Evolutionary conservation across 768 basidiomycete species (phyloP).

Genomic region (Tricholoma hemisulphureum): DNA sequence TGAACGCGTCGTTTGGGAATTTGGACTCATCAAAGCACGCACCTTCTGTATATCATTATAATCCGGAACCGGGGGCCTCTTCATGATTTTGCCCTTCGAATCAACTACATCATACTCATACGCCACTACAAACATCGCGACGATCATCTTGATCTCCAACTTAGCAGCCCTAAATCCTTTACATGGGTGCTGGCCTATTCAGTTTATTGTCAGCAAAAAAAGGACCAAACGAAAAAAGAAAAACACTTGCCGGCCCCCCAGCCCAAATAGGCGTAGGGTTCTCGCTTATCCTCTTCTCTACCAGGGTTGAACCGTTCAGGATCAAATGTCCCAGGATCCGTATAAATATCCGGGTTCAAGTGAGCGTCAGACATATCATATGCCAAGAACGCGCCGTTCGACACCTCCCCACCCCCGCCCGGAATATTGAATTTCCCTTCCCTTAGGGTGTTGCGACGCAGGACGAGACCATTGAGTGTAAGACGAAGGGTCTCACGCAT

Average conservation of each 20-base stretch:
- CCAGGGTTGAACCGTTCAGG: slow-evolving; percentile 29
- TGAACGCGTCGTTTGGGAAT: neutral
- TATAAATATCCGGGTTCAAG: slow-evolving; percentile 35
- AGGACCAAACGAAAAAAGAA: neutral
- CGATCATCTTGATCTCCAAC: slow-evolving; percentile 37
- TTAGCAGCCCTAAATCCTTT: slow-evolving; percentile 38
- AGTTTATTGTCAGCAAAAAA: neutral
- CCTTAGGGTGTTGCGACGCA: slow-evolving; percentile 32
- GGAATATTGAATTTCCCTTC: slow-evolving; percentile 19
- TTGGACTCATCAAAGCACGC: neutral
- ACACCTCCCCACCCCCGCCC: slow-evolving; percentile 23
- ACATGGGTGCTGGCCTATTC: slow-evolving; percentile 30
- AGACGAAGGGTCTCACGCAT: slow-evolving; percentile 39
- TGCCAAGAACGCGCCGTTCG: slow-evolving; percentile 32
- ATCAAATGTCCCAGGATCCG: slow-evolving; percentile 32
- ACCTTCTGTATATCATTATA: slow-evolving; percentile 35
- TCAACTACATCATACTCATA: slow-evolving; percentile 37
- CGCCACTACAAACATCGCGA: slow-evolving; percentile 31
- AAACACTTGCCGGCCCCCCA: slow-evolving; percentile 37
- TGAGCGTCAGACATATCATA: slow-evolving; percentile 33
- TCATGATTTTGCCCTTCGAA: slow-evolving; percentile 21
- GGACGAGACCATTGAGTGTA: slow-evolving; percentile 21
- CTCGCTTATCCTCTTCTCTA: slow-evolving; percentile 34
- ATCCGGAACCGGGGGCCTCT: slow-evolving; percentile 26
- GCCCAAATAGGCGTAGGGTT: slow-evolving; percentile 31